These are phyloP conservation scores for Hypoxylon sp. DNA, from an alignment of 2,329 filamentous ascomycete species.

Conservation along the genomic window DNA sequence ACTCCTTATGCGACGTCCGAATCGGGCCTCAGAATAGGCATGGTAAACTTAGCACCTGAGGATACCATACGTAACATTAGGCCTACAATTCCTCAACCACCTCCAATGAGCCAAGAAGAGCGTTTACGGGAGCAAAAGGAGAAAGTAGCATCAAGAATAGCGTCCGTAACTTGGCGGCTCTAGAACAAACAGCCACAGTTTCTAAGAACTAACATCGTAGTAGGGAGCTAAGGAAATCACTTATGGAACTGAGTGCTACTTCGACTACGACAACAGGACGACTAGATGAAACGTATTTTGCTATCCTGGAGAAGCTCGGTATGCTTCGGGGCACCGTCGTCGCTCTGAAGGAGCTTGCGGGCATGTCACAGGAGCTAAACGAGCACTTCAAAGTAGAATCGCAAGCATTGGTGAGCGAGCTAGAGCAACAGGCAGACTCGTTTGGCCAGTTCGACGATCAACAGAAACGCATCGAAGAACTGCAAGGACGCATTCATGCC, in stretches of 20 bases:
- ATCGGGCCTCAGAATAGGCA: constrained; percentile 61
- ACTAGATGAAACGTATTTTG: constrained; percentile 82
- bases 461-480: constrained; percentile 71
- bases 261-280: constrained; percentile 74
- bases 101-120: constrained; percentile 56
- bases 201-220: constrained; percentile 45
- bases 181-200: not conserved
- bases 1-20: constrained; percentile 60
- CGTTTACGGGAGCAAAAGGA: constrained; percentile 60
- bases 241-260: constrained; percentile 69
- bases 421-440: constrained; percentile 70
- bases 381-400: constrained; percentile 73
- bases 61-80: constrained; percentile 46
- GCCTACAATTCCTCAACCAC: constrained; percentile 27
- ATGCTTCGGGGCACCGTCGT: constrained; percentile 74
- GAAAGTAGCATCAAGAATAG: constrained; percentile 57
- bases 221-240: constrained; percentile 67
- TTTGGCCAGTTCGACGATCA: constrained; percentile 76
- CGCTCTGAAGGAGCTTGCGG: constrained; percentile 76
- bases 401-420: constrained; percentile 71
- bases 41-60: constrained; percentile 54
- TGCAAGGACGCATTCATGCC: constrained; percentile 73
- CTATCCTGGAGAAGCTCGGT: constrained; percentile 77
- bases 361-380: constrained; percentile 70
- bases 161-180: constrained; percentile 54